Conservation (phyloP, 1,139 yeast genomes). For the Debaryomycetaceae sp. region DNA sequence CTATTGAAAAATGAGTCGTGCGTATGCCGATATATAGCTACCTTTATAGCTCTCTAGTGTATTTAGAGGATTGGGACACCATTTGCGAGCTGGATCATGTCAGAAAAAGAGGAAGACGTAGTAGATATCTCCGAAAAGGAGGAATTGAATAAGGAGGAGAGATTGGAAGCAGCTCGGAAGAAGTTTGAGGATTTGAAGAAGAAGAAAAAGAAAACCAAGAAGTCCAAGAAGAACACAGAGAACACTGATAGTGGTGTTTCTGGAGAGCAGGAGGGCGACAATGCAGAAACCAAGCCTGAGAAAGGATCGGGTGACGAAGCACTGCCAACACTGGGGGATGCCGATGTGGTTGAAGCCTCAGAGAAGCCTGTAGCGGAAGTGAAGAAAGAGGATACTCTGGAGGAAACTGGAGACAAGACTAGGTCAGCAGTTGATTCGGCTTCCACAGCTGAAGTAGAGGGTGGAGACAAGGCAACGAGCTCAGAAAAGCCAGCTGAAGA, state of each 20-base stretch:
- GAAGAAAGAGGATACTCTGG: constrained; percentile 1
- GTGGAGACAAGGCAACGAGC: neutral
- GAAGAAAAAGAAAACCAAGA: constrained; percentile 43
- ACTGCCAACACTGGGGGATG: constrained; percentile 6
- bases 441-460: constrained; percentile 4
- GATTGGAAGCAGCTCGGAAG: constrained; percentile 63
- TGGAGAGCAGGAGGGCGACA: constrained; percentile 2
- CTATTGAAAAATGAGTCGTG: no score
- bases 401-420: constrained; percentile 6
- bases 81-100: neutral
- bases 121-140: constrained; percentile 11
- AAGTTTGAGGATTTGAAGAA: constrained; percentile 63
- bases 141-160: constrained; percentile 47
- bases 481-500: constrained; percentile 1
- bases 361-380: constrained; percentile 6
- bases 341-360: constrained; percentile 9
- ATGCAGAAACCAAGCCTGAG: constrained; percentile 1
- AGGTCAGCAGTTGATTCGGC: constrained; percentile 9
- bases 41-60: no score
- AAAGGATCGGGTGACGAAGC: constrained; percentile 7
- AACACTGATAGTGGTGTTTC: constrained; percentile 1
- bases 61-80: no score
- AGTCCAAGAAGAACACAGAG: constrained; percentile 7
- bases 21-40: no score
- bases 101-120: constrained; percentile 2